phyloP scores from a whole-genome alignment of 2,329 filamentous ascomycete species.

The Zalaria sp. region DNA sequence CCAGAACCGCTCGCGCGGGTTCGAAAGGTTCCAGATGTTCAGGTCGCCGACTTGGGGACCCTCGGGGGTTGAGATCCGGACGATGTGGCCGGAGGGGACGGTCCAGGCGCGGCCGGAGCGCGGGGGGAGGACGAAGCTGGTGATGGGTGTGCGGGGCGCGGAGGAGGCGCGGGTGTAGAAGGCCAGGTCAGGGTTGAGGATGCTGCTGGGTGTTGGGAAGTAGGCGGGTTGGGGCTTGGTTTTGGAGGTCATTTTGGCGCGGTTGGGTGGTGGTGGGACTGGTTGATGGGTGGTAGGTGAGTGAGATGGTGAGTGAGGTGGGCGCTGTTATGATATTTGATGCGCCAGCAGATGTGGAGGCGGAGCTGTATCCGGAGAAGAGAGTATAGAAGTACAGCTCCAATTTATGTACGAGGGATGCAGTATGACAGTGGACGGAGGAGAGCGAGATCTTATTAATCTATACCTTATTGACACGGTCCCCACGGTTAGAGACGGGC shows the following conservation, averaged over 20 bases:
- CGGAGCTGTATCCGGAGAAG: no score
- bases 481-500: no score
- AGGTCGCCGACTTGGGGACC: conserved; percentile 74
- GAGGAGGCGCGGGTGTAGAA: conserved; percentile 15
- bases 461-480: no score
- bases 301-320: no score
- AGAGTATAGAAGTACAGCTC: no score
- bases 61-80: conserved; percentile 59
- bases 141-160: conserved; percentile 18
- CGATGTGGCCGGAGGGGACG: conserved; percentile 52
- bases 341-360: no score
- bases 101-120: conserved; percentile 62
- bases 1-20: conserved; percentile 73
- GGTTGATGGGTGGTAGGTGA: no score
- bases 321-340: no score
- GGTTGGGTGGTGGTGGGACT: no score
- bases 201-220: conserved; percentile 14
- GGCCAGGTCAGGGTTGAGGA: conserved; percentile 13
- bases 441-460: no score
- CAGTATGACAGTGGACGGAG: no score
- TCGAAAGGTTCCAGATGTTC: conserved; percentile 66
- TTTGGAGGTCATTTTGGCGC: neutral
- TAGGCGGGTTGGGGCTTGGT: conserved; percentile 16
- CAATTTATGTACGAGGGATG: no score
- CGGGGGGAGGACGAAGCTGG: conserved; percentile 45